phyloP scores from a whole-genome alignment of 2,329 filamentous ascomycete species.

The Colletotrichum endophyticum region DNA sequence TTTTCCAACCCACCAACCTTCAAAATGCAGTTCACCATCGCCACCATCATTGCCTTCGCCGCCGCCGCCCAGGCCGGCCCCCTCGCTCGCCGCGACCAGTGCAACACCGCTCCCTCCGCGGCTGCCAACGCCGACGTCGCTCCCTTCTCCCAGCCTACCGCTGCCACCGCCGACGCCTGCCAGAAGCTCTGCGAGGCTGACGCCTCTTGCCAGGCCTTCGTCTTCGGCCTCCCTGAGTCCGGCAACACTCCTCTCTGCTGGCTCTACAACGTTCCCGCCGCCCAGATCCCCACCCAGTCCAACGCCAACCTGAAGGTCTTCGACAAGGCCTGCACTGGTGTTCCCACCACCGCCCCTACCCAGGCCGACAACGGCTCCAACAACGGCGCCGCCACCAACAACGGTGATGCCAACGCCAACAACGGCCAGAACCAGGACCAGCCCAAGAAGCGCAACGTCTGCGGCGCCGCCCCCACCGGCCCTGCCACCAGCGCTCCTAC shows the following conservation, averaged over 20 bases:
- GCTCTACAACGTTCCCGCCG: not conserved
- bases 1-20: not conserved
- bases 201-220: not conserved
- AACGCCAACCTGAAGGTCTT: not conserved
- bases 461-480: conserved; percentile 11
- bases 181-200: not conserved
- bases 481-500: not conserved
- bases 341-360: not conserved
- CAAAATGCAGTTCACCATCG: not conserved
- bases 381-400: not conserved
- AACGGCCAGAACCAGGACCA: not conserved
- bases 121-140: not conserved
- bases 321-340: not conserved
- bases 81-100: not conserved
- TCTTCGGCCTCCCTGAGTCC: not conserved
- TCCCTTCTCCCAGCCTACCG: not conserved
- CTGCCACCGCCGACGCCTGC: not conserved
- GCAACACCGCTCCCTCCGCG: not conserved
- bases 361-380: not conserved
- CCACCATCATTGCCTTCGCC: not conserved
- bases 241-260: not conserved
- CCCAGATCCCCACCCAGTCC: not conserved
- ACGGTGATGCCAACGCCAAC: not conserved
- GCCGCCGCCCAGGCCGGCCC: not conserved
- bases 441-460: conserved; percentile 2